Conservation (phyloP, 2,329 filamentous ascomycete genomes). For the Mollisia scopiformis region DNA sequence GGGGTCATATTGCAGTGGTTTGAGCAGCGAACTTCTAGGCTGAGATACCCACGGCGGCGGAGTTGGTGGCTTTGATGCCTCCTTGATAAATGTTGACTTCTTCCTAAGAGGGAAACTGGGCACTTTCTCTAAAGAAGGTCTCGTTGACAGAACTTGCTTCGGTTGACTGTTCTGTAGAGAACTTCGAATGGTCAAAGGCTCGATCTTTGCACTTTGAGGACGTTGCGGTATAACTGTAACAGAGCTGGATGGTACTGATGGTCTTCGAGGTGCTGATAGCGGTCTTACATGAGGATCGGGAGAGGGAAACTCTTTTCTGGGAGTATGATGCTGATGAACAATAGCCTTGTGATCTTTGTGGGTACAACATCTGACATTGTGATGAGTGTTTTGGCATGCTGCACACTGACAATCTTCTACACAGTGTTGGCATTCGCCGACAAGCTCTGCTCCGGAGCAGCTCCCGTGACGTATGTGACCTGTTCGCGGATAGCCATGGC, state of each 20-base stretch:
- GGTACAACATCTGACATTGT: conserved; percentile 32
- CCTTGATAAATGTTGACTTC: conserved; percentile 1
- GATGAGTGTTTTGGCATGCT: conserved; percentile 30
- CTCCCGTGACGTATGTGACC: conserved; percentile 27
- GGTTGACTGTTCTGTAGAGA: background rate
- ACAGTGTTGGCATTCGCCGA: conserved; percentile 35
- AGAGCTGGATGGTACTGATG: background rate
- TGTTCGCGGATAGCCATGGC: conserved; percentile 31
- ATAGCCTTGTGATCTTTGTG: conserved; percentile 27
- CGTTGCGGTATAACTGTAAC: background rate
- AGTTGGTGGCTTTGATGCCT: conserved; percentile 1
- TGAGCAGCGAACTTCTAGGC: background rate
- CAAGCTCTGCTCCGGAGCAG: conserved; percentile 14
- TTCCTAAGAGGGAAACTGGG: conserved; percentile 1
- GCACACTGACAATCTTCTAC: conserved; percentile 32
- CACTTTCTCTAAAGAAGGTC: background rate
- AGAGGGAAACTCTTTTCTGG: background rate
- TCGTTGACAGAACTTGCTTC: background rate
- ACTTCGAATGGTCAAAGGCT: background rate
- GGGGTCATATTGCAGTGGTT: background rate
- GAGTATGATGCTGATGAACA: conserved; percentile 26
- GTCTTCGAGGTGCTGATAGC: background rate
- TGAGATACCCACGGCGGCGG: conserved; percentile 3
- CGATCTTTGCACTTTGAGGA: background rate
- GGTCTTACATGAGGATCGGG: background rate